These are phyloP conservation scores for Colletotrichum cordylinicola DNA, from an alignment of 2,329 filamentous ascomycete genomes.

Conservation along the genomic window DNA sequence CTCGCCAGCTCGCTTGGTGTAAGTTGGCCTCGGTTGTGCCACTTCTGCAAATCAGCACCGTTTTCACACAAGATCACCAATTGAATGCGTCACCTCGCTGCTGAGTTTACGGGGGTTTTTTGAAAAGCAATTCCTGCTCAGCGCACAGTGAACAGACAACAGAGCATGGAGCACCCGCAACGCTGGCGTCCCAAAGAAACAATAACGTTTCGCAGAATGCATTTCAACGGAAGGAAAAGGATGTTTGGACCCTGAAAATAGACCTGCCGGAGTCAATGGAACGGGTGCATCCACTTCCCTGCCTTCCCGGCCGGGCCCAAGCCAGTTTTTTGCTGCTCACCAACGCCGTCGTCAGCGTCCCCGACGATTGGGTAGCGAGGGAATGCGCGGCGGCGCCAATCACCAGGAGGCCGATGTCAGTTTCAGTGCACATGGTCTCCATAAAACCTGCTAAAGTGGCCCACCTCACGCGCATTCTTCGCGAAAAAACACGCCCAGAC, in stretches of 20 bases:
- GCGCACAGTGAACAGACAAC: not conserved
- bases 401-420: not conserved
- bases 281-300: not conserved
- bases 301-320: not conserved
- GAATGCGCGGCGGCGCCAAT: conserved; percentile 1
- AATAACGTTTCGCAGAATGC: not conserved
- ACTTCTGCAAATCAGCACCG: not conserved
- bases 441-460: not conserved
- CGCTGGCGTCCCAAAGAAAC: not conserved
- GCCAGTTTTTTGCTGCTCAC: not conserved
- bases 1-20: not conserved
- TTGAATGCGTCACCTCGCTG: not conserved
- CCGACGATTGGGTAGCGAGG: not conserved
- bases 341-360: not conserved
- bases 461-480: not conserved
- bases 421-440: conserved; percentile 7
- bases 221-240: not conserved
- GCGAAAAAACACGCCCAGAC: conserved; percentile 22
- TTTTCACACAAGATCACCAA: not conserved
- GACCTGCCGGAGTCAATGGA: not conserved
- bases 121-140: not conserved
- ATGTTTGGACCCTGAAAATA: not conserved
- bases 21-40: not conserved
- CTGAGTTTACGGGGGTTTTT: not conserved
- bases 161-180: not conserved